Conservation (phyloP, 805 yeast genomes). For the Barnettozyma salicaria region DNA sequence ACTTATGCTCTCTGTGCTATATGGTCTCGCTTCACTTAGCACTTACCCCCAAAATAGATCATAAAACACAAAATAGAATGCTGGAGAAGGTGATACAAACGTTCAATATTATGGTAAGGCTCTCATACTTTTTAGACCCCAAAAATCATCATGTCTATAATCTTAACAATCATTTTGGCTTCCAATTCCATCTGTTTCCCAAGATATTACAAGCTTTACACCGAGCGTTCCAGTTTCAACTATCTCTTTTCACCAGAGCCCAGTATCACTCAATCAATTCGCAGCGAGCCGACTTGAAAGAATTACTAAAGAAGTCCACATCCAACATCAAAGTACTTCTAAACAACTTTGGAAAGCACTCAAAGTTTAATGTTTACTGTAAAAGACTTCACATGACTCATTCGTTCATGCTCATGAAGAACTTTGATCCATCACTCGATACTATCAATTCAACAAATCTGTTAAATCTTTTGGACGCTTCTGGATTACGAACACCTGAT, state of each 20-base stretch:
- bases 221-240: conserved; percentile 13
- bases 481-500: background rate
- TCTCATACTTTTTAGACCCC: conserved; percentile 12
- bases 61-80: background rate
- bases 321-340: conserved; percentile 1
- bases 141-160: conserved; percentile 9
- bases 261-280: background rate
- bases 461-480: background rate
- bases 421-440: conserved; percentile 4
- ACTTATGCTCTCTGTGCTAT: background rate
- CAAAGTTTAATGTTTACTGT: conserved; percentile 3
- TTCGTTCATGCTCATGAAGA: conserved; percentile 6
- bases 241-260: conserved; percentile 11
- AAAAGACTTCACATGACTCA: conserved; percentile 9
- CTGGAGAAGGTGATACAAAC: conserved; percentile 6
- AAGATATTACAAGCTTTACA: conserved; percentile 12
- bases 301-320: background rate
- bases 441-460: background rate
- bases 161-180: conserved; percentile 13
- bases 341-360: conserved; percentile 2
- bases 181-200: conserved; percentile 13
- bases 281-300: background rate
- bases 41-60: background rate
- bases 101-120: conserved; percentile 7
- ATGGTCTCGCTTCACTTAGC: conserved; percentile 2